Percentiles rank a stretch among this genome's conserved stretches.
These are phyloP conservation scores for Schizochytrium sp. DNA, from an alignment of 108 stramenopile genomes.

Conservation along the genomic window DNA sequence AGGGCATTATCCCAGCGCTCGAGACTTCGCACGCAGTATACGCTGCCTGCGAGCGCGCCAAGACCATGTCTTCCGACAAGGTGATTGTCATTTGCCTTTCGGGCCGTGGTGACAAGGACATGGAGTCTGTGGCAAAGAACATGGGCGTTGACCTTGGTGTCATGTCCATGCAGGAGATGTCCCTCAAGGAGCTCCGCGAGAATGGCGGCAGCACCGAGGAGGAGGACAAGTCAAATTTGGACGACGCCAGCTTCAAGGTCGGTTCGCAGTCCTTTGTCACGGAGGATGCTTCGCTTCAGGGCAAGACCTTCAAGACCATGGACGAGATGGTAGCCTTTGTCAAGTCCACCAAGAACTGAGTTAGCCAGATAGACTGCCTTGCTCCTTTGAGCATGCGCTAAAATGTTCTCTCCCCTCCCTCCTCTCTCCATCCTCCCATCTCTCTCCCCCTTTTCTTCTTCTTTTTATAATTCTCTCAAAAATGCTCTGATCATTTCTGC, in stretches of 20 bases:
- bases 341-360: background rate
- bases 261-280: background rate
- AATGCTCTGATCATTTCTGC: too few relatives aligned
- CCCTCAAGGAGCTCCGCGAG: background rate
- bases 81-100: slow-evolving; percentile 83
- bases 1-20: slow-evolving; percentile 90
- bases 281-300: background rate
- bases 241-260: background rate
- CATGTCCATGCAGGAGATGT: background rate
- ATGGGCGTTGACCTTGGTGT: slow-evolving; percentile 69
- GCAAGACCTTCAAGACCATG: background rate
- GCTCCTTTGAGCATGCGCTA: too few relatives aligned
- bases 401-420: too few relatives aligned
- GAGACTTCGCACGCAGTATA: slow-evolving; percentile 87
- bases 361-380: background rate
- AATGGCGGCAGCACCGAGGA: background rate
- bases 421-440: too few relatives aligned
- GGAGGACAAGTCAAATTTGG: background rate
- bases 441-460: too few relatives aligned
- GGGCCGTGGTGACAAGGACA: slow-evolving; percentile 95
- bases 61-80: slow-evolving; percentile 72
- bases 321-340: background rate
- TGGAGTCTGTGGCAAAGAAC: slow-evolving; percentile 81
- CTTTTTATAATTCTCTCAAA: too few relatives aligned
- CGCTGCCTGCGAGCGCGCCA: slow-evolving; percentile 75